These are phyloP conservation scores for Fusarium nematophilum DNA, from an alignment of 2,329 filamentous ascomycete species.

Conservation along the genomic window DNA sequence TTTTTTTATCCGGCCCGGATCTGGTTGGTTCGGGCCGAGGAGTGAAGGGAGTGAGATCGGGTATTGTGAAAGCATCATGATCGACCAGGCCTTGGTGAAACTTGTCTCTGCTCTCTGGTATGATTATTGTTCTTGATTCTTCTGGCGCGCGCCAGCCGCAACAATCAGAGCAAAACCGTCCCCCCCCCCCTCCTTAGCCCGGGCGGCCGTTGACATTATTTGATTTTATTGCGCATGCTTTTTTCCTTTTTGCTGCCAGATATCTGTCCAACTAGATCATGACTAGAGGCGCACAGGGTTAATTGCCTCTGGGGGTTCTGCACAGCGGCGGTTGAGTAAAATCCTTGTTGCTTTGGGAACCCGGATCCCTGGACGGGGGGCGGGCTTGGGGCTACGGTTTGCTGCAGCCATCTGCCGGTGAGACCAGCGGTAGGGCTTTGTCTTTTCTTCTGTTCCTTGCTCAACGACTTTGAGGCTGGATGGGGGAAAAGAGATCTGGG, in stretches of 20 bases:
- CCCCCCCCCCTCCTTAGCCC: not conserved
- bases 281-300: slow-evolving; percentile 6
- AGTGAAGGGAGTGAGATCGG: no score
- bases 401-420: slow-evolving; percentile 6
- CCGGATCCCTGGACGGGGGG: not conserved
- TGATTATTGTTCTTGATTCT: not conserved
- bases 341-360: slow-evolving; percentile 8
- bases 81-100: no score
- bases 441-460: no score
- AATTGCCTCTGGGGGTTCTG: slow-evolving; percentile 2
- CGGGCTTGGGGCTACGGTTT: not conserved
- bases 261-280: not conserved
- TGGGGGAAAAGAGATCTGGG: not conserved
- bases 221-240: not conserved
- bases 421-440: slow-evolving; percentile 3
- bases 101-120: no score
- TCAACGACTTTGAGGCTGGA: not conserved
- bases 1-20: not conserved
- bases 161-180: no score
- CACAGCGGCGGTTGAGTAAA: slow-evolving; percentile 1
- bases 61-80: no score
- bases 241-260: slow-evolving; percentile 10
- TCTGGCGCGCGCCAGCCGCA: slow-evolving; percentile 1
- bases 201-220: not conserved
- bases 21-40: slow-evolving; percentile 1